phyloP scores from a whole-genome alignment of 306 rosid species.

The cucumber (Cucumis sativus) region DNA sequence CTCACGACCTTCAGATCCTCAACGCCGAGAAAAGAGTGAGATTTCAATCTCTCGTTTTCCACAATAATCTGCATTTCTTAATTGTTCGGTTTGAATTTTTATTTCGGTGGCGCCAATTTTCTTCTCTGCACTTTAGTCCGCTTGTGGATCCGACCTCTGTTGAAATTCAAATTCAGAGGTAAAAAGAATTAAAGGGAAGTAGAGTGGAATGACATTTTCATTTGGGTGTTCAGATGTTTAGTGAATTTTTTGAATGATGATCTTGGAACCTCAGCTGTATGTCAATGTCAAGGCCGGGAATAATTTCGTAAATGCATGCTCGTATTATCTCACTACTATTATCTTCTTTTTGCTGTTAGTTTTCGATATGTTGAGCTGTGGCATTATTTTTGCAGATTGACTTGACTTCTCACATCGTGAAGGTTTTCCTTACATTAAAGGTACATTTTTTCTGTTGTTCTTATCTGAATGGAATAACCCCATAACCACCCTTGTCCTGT shows the following conservation, averaged over 20 bases:
- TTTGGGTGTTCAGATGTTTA: neutral
- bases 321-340: neutral
- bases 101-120: neutral
- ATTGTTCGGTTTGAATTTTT: neutral
- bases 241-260: neutral
- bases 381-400: conserved; percentile 56
- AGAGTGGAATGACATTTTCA: neutral
- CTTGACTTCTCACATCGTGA: conserved; percentile 66
- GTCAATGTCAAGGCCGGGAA: neutral
- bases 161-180: neutral
- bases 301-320: neutral
- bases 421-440: conserved; percentile 84
- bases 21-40: conserved; percentile 91
- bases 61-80: neutral
- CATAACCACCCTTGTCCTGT: neutral
- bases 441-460: conserved; percentile 22
- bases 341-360: neutral
- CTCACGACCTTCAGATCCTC: conserved; percentile 54
- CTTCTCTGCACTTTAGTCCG: neutral
- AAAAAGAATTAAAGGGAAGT: neutral
- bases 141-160: neutral
- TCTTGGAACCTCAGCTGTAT: neutral
- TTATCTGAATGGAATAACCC: neutral
- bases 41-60: conserved; percentile 1
- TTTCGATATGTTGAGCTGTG: conserved; percentile 17